A percentile compares a stretch with the other conserved stretches of the same genome.
Evolutionary conservation across 108 stramenopile species (phyloP).

Genomic region (Pseudonitzschia delicatissima): DNA sequence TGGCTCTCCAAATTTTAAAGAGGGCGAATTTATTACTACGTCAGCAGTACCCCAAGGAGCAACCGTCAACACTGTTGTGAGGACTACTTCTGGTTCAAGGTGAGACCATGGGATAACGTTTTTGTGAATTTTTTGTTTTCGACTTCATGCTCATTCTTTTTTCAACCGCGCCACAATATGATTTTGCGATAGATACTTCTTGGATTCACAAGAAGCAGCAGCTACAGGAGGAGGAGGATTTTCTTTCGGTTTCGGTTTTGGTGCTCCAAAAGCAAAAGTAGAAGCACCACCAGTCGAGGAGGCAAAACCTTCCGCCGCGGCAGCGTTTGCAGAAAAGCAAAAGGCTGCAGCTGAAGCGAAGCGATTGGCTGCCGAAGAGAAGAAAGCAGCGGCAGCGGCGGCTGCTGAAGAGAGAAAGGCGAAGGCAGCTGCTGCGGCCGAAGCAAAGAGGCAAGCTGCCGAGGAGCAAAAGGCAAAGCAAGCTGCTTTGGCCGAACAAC

Average conservation of each 20-base stretch:
- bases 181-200: conserved; percentile 22
- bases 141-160: not conserved
- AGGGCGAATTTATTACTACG: conserved; percentile 66
- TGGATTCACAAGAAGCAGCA: conserved; percentile 5
- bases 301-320: not conserved
- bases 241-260: not conserved
- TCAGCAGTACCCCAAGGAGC: conserved; percentile 46
- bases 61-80: conserved; percentile 52
- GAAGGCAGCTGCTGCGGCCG: conserved; percentile 16
- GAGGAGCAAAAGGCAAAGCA: conserved; percentile 11
- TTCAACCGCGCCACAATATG: not conserved
- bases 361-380: conserved; percentile 15
- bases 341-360: conserved; percentile 23
- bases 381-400: conserved; percentile 14
- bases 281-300: not conserved
- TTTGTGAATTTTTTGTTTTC: not conserved
- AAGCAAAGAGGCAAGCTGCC: conserved; percentile 15
- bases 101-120: conserved; percentile 20
- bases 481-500: conserved; percentile 7
- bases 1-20: conserved; percentile 67
- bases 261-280: not conserved
- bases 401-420: conserved; percentile 26
- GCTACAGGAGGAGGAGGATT: not conserved
- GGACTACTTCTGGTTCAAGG: conserved; percentile 57
- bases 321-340: conserved; percentile 9